Conservation (phyloP, 768 basidiomycete genomes). For the Asterophora lycoperdoides region DNA sequence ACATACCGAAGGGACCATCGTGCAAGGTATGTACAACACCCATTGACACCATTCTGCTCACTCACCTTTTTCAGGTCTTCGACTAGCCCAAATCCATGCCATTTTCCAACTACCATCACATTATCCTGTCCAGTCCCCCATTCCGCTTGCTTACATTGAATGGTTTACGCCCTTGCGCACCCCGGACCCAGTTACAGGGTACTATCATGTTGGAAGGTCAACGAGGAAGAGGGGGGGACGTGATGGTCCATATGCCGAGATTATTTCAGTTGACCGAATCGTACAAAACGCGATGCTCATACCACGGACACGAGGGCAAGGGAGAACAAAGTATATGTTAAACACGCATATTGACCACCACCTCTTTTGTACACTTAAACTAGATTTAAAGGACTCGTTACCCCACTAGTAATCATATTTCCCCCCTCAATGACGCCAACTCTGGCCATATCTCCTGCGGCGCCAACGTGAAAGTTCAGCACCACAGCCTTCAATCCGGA, state of each 20-base stretch:
- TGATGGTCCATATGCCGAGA: constrained; percentile 9
- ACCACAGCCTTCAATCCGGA: too few relatives aligned
- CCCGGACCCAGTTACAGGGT: constrained; percentile 12
- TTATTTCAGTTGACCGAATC: constrained; percentile 9
- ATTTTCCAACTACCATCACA: constrained; percentile 20
- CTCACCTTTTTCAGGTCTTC: constrained; percentile 13
- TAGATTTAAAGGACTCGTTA: constrained; percentile 1
- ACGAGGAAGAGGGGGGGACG: constrained; percentile 3
- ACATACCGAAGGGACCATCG: neutral
- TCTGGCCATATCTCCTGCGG: too few relatives aligned
- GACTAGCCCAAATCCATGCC: constrained; percentile 20
- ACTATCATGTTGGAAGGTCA: constrained; percentile 16
- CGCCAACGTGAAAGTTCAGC: too few relatives aligned
- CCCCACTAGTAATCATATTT: neutral
- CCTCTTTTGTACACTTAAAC: constrained; percentile 16
- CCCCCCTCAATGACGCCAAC: too few relatives aligned
- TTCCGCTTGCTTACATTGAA: constrained; percentile 23
- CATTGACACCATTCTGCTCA: neutral
- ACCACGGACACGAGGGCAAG: constrained; percentile 6
- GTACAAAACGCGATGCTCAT: constrained; percentile 12
- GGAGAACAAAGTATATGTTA: constrained; percentile 5
- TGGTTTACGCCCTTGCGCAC: constrained; percentile 21
- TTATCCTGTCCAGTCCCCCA: constrained; percentile 5
- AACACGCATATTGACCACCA: constrained; percentile 17
- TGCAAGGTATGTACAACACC: neutral